phyloP scores from a whole-genome alignment of 1,139 yeast genomes.

The Saccharomyces pastorianus region DNA sequence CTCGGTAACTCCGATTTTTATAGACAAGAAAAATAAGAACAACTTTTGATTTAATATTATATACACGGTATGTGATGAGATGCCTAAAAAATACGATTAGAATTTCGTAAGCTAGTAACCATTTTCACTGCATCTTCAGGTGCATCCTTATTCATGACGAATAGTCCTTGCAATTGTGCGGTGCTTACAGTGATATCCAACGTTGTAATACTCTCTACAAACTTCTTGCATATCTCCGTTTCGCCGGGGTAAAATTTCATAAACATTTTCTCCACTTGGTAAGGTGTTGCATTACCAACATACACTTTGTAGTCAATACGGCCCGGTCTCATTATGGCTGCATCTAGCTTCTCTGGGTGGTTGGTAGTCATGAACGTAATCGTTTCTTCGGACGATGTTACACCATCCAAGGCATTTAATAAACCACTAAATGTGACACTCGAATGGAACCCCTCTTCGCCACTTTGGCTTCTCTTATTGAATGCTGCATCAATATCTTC shows the following conservation, averaged over 20 bases:
- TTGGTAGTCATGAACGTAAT: conserved; percentile 96
- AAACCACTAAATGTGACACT: conserved; percentile 97
- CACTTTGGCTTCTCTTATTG: conserved; percentile 66
- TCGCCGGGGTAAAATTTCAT: conserved; percentile 74
- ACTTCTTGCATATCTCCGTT: conserved; percentile 49
- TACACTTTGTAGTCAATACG: conserved; percentile 79
- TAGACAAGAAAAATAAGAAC: background rate
- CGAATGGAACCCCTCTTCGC: conserved; percentile 65
- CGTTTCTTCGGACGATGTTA: conserved; percentile 94
- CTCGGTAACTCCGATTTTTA: background rate
- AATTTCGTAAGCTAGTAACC: conserved; percentile 32
- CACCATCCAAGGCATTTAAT: conserved; percentile 91
- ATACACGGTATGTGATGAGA: background rate
- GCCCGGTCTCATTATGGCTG: conserved; percentile 82
- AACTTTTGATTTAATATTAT: background rate
- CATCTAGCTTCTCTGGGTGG: conserved; percentile 88
- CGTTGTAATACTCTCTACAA: conserved; percentile 45
- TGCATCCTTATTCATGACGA: conserved; percentile 82
- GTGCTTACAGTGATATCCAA: conserved; percentile 66
- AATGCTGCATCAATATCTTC: conserved; percentile 98
- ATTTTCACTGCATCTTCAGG: conserved; percentile 70
- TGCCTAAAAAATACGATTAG: conserved; percentile 6
- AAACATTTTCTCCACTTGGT: conserved; percentile 79
- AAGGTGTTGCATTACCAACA: conserved; percentile 75
- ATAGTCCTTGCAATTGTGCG: conserved; percentile 91